Conservation (phyloP, 192 early-diverging fungal genomes). For the Coemansia sp. region DNA sequence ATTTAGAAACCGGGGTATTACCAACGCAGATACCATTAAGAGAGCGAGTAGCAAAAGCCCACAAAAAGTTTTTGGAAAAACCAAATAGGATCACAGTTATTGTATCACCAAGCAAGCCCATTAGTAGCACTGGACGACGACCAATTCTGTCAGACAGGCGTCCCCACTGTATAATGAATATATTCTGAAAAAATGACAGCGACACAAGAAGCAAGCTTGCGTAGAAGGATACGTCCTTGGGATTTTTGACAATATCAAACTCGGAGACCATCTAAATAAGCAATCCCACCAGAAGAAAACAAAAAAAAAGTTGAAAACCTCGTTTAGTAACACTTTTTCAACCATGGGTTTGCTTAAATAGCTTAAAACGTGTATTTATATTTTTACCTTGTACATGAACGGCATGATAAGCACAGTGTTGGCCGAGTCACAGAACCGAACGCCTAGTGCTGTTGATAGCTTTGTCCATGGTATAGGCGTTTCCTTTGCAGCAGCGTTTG, state of each 20-base stretch:
- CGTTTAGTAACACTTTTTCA: too few relatives aligned
- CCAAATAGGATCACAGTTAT: slow-evolving; percentile 76
- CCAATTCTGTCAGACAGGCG: slow-evolving; percentile 78
- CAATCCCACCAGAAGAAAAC: too few relatives aligned
- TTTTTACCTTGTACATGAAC: slow-evolving; percentile 67
- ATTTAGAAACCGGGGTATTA: slow-evolving; percentile 79
- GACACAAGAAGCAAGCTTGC: slow-evolving; percentile 56
- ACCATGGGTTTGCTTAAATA: too few relatives aligned
- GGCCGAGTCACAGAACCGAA: slow-evolving; percentile 65
- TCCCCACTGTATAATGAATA: slow-evolving; percentile 69
- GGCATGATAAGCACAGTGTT: slow-evolving; percentile 74
- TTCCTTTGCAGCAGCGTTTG: neutral
- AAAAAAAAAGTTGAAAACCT: too few relatives aligned
- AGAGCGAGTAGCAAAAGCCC: slow-evolving; percentile 65
- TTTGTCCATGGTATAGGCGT: slow-evolving; percentile 44
- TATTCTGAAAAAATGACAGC: slow-evolving; percentile 58
- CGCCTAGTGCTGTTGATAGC: slow-evolving; percentile 23
- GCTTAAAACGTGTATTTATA: too few relatives aligned
- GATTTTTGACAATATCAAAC: slow-evolving; percentile 68
- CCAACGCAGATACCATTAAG: slow-evolving; percentile 76
- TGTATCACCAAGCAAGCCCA: slow-evolving; percentile 77
- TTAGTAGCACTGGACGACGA: slow-evolving; percentile 75
- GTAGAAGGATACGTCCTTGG: slow-evolving; percentile 83
- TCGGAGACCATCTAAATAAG: slow-evolving; percentile 59
- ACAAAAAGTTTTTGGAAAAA: slow-evolving; percentile 56